A percentile compares a stretch with the other conserved stretches of the same genome.
These are phyloP conservation scores for Lepiota venenata DNA, from an alignment of 768 basidiomycete genomes.

Conservation along the genomic window DNA sequence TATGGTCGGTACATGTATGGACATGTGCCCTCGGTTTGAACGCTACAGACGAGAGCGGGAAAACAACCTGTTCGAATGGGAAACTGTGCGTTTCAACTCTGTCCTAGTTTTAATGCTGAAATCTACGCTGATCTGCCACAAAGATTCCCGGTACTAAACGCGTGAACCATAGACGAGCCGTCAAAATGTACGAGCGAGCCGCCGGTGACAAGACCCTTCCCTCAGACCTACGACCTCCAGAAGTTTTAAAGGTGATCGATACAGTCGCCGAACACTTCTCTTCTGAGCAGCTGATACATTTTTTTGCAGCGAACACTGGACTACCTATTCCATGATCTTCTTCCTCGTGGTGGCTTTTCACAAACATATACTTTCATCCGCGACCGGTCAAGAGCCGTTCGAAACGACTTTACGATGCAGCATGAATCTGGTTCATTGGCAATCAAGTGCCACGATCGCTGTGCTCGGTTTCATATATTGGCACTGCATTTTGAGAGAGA, in stretches of 20 bases:
- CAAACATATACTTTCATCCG: slow-evolving; percentile 81
- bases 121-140: slow-evolving; percentile 34
- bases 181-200: slow-evolving; percentile 94
- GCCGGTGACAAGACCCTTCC: slow-evolving; percentile 91
- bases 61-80: slow-evolving; percentile 83
- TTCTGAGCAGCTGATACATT: slow-evolving; percentile 4
- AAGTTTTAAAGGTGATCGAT: slow-evolving; percentile 66
- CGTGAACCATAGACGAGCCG: slow-evolving; percentile 83
- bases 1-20: slow-evolving; percentile 88
- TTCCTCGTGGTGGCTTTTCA: slow-evolving; percentile 66
- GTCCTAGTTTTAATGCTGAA: slow-evolving; percentile 20
- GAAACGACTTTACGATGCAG: slow-evolving; percentile 95
- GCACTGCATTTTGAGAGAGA: slow-evolving; percentile 69
- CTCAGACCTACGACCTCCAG: slow-evolving; percentile 87
- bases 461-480: slow-evolving; percentile 91
- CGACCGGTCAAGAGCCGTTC: slow-evolving; percentile 85
- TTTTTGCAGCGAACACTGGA: slow-evolving; percentile 71
- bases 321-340: slow-evolving; percentile 86
- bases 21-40: slow-evolving; percentile 96
- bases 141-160: slow-evolving; percentile 82
- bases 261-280: not conserved
- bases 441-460: slow-evolving; percentile 90
- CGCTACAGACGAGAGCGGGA: slow-evolving; percentile 87
- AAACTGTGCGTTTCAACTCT: slow-evolving; percentile 61
- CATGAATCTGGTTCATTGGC: slow-evolving; percentile 72